Evolutionary conservation across 305 asterid species (phyloP).

Genomic region (Nicotiana rustica): DNA sequence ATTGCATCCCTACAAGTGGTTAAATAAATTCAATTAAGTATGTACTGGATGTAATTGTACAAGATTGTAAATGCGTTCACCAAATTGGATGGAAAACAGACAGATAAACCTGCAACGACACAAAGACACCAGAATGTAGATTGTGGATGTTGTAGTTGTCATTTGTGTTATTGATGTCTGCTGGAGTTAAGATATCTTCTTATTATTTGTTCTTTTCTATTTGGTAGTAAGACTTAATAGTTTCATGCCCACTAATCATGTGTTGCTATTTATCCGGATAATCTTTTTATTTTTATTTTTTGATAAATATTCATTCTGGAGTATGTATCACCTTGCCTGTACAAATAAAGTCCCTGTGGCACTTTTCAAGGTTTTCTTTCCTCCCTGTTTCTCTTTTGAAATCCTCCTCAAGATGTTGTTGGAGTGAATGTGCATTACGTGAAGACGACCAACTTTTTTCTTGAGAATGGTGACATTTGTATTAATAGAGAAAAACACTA

Average conservation of each 20-base stretch:
- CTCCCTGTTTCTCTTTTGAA: neutral
- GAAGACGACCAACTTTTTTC: neutral
- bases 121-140: neutral
- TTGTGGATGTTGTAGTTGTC: neutral
- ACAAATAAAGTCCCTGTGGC: neutral
- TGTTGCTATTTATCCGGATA: neutral
- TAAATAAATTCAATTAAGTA: neutral
- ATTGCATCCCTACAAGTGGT: neutral
- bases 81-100: neutral
- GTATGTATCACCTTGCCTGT: neutral
- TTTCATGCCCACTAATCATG: neutral
- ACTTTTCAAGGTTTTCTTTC: neutral
- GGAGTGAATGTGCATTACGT: neutral
- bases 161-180: neutral
- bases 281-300: no score
- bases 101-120: neutral
- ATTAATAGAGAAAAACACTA: no score
- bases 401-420: slow-evolving; percentile 8
- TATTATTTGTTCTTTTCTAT: neutral
- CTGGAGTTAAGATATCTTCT: slow-evolving; percentile 1
- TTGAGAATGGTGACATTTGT: no score
- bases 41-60: neutral
- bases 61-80: neutral
- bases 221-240: neutral
- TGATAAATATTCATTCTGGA: neutral